Evolutionary conservation across 306 rosid genomes (phyloP).

Genomic region (Malus asiatica): DNA sequence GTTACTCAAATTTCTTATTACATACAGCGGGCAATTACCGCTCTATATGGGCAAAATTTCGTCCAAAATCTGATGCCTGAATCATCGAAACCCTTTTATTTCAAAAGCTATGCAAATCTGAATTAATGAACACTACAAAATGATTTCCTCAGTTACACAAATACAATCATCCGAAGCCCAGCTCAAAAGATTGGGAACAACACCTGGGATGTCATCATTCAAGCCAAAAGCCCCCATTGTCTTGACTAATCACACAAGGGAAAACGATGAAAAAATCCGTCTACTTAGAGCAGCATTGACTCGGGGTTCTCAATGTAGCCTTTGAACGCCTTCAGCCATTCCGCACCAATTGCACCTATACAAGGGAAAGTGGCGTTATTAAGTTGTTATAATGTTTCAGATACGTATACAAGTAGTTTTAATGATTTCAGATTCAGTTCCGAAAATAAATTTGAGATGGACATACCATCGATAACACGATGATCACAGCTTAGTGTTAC

Average conservation of each 20-base stretch:
- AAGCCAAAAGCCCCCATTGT: constrained; percentile 4
- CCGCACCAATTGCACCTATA: constrained; percentile 92
- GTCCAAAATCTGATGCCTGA: constrained; percentile 27
- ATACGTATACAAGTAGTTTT: neutral
- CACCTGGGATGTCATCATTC: constrained; percentile 21
- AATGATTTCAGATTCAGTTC: neutral
- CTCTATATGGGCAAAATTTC: constrained; percentile 19
- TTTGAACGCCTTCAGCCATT: constrained; percentile 94
- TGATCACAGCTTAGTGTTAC: constrained; percentile 92
- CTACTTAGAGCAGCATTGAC: constrained; percentile 77
- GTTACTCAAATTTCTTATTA: neutral
- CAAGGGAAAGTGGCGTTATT: constrained; percentile 1
- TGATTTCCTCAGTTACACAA: constrained; percentile 33
- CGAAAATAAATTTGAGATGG: neutral
- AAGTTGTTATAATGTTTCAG: neutral
- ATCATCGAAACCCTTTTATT: constrained; percentile 46
- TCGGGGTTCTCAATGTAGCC: constrained; percentile 90
- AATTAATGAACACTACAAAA: constrained; percentile 23
- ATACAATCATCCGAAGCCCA: constrained; percentile 33
- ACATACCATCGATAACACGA: constrained; percentile 93
- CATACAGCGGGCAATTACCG: neutral
- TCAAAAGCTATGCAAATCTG: constrained; percentile 23
- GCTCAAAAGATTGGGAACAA: constrained; percentile 12
- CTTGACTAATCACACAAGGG: constrained; percentile 6
- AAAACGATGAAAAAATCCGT: constrained; percentile 4